Conservation (phyloP, 1,284 basidiomycete genomes). For the Peniophora sp. region DNA sequence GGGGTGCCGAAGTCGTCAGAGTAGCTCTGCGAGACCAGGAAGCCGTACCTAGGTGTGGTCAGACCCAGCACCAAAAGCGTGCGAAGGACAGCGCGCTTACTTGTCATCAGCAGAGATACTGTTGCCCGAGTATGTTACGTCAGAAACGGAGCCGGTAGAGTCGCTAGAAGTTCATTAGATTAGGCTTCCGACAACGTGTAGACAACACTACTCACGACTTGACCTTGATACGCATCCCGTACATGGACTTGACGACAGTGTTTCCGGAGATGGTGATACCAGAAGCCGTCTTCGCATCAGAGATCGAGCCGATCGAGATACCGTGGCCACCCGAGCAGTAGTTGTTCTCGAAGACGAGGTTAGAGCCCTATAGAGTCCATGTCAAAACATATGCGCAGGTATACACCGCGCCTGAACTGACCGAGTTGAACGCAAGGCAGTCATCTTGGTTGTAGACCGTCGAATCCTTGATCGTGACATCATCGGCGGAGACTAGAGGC, state of each 20-base stretch:
- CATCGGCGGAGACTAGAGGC: conserved; percentile 20
- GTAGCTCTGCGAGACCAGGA: conserved; percentile 33
- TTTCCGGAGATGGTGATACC: conserved; percentile 40
- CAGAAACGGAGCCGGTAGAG: conserved; percentile 16
- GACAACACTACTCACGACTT: conserved; percentile 20
- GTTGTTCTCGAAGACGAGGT: conserved; percentile 46
- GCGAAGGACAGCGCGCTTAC: conserved; percentile 5
- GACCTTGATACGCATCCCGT: conserved; percentile 36
- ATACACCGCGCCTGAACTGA: no score
- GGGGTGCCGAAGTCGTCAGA: conserved; percentile 28
- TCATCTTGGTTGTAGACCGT: conserved; percentile 42
- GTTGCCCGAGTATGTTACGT: conserved; percentile 28
- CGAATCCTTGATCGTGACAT: conserved; percentile 35
- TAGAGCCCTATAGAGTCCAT: conserved; percentile 26
- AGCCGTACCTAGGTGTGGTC: conserved; percentile 14
- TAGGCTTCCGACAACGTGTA: no score
- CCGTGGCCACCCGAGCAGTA: conserved; percentile 53
- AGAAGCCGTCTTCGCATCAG: conserved; percentile 36
- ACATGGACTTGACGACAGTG: conserved; percentile 28
- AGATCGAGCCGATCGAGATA: conserved; percentile 50
- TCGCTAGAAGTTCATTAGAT: no score
- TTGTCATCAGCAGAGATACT: conserved; percentile 18
- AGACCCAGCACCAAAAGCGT: no score
- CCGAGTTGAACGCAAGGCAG: conserved; percentile 50
- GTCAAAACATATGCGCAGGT: no score